Evolutionary conservation across 1,284 basidiomycete genomes (phyloP).

Genomic region (Meripilus lineatus): DNA sequence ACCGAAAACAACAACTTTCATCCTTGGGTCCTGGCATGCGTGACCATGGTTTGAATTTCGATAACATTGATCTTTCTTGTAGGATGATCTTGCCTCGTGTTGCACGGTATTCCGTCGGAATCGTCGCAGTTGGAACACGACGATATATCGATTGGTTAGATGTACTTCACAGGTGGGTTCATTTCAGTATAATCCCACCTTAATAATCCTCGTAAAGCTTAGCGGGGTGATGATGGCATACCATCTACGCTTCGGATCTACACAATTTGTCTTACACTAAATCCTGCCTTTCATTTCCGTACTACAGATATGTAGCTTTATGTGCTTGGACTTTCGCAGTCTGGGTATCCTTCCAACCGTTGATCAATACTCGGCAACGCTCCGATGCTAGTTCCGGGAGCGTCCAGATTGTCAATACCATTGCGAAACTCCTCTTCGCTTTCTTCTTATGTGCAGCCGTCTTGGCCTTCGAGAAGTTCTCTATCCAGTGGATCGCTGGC

Average conservation of each 20-base stretch:
- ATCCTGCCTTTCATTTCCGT: conserved; percentile 4
- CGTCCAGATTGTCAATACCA: conserved; percentile 38
- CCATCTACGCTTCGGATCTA: background rate
- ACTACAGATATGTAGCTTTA: conserved; percentile 62
- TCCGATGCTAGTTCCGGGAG: conserved; percentile 17
- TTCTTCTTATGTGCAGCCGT: conserved; percentile 70
- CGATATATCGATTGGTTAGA: conserved; percentile 77
- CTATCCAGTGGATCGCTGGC: conserved; percentile 81
- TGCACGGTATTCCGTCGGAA: conserved; percentile 61
- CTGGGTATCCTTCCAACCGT: conserved; percentile 67
- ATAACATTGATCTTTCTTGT: conserved; percentile 1
- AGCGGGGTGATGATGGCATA: too few relatives aligned
- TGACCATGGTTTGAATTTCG: background rate
- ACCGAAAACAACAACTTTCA: conserved; percentile 15
- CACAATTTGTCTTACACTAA: background rate
- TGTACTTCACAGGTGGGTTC: conserved; percentile 53
- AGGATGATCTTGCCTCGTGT: conserved; percentile 53
- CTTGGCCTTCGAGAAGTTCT: conserved; percentile 79
- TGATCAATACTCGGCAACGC: conserved; percentile 49
- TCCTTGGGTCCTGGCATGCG: too few relatives aligned
- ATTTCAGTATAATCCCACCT: too few relatives aligned
- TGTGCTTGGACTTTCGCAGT: conserved; percentile 65
- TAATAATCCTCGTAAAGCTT: conserved; percentile 6
- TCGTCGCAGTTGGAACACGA: conserved; percentile 64
- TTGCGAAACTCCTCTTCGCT: conserved; percentile 71